These are phyloP conservation scores for Tolypocladium album DNA, from an alignment of 2,329 filamentous ascomycete genomes.

Conservation along the genomic window DNA sequence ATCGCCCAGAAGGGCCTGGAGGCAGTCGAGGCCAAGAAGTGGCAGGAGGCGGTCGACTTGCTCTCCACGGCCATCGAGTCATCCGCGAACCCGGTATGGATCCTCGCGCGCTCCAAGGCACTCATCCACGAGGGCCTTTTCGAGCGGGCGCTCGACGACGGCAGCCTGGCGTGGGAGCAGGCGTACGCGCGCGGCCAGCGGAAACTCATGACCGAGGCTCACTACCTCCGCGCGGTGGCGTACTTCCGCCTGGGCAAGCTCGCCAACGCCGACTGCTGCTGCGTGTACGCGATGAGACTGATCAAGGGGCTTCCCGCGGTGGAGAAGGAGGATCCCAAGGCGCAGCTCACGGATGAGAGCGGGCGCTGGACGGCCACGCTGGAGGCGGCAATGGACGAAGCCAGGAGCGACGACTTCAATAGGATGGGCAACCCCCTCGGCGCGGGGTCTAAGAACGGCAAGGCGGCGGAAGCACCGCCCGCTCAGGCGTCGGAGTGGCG, in stretches of 20 bases:
- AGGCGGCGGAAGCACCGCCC: background rate
- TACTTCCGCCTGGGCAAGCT: conserved; percentile 60
- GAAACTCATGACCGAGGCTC: conserved; percentile 67
- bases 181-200: conserved; percentile 60
- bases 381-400: conserved; percentile 16
- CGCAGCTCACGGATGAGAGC: conserved; percentile 24
- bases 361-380: conserved; percentile 36
- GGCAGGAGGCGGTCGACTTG: conserved; percentile 53
- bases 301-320: conserved; percentile 19
- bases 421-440: background rate
- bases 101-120: conserved; percentile 71
- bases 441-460: background rate
- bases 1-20: conserved; percentile 52
- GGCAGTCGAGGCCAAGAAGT: conserved; percentile 53
- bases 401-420: conserved; percentile 19
- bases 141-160: conserved; percentile 57
- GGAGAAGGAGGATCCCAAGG: conserved; percentile 20
- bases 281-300: conserved; percentile 43
- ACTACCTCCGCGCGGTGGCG: conserved; percentile 68
- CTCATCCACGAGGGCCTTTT: conserved; percentile 55
- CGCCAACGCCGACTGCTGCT: conserved; percentile 65
- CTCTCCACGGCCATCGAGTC: conserved; percentile 57
- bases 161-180: conserved; percentile 52
- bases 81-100: conserved; percentile 63
- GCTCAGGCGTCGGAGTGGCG: conserved; percentile 19